A percentile compares a stretch with the other conserved stretches of the same genome.
Conservation (phyloP, 2,329 filamentous ascomycete species). For the Fusarium dimerum region DNA sequence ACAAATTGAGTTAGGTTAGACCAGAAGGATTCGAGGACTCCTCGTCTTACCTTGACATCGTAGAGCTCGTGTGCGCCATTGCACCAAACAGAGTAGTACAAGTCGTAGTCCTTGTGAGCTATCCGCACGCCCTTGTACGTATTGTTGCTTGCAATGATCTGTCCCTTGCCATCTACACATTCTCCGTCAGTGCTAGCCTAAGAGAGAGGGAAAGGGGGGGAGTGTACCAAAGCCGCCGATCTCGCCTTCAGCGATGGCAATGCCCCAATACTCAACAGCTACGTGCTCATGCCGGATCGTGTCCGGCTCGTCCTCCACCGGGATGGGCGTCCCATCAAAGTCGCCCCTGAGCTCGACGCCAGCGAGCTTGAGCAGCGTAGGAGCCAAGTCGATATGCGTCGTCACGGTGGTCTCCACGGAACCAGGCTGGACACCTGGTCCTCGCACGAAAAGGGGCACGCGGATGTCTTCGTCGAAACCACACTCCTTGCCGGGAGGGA, state of each 20-base stretch:
- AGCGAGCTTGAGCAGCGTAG: constrained; percentile 54
- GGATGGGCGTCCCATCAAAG: constrained; percentile 59
- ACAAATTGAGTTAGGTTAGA: neutral
- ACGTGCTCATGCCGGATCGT: constrained; percentile 52
- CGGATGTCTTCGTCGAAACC: constrained; percentile 62
- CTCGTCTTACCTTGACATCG: constrained; percentile 48
- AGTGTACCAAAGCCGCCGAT: constrained; percentile 27
- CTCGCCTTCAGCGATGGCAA: constrained; percentile 40
- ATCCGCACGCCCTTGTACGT: constrained; percentile 65
- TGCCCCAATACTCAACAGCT: constrained; percentile 59
- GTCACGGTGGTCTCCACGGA: constrained; percentile 48
- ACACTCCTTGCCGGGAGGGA: constrained; percentile 59
- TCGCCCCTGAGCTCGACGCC: constrained; percentile 45
- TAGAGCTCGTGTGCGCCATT: constrained; percentile 68
- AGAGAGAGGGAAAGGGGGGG: no score
- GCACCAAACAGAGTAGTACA: constrained; percentile 71
- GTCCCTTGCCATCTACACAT: constrained; percentile 22
- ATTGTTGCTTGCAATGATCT: constrained; percentile 40
- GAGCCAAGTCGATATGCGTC: constrained; percentile 64
- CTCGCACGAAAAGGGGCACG: constrained; percentile 57
- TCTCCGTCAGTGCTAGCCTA: constrained; percentile 3
- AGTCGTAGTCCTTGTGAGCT: constrained; percentile 53
- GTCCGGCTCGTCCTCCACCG: constrained; percentile 32
- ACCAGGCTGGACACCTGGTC: constrained; percentile 50
- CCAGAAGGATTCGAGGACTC: neutral